Percentiles rank a stretch among this genome's conserved stretches.
phyloP scores from a whole-genome alignment of 352 stramenopile genomes.

The Globisporangium spiculum region DNA sequence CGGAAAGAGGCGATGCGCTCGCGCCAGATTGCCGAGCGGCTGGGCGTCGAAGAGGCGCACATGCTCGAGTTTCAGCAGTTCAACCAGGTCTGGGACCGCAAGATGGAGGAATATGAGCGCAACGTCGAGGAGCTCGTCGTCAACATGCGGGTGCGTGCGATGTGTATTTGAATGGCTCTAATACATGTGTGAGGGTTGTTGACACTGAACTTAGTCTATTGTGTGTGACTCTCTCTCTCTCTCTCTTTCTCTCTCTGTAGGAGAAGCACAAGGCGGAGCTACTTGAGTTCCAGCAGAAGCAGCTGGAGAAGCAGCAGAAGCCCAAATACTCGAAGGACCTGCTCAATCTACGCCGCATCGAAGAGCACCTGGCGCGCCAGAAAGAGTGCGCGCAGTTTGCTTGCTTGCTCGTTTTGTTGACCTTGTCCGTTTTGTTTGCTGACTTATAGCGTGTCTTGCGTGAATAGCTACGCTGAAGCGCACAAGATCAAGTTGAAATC shows the following conservation, averaged over 20 bases:
- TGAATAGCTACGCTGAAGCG: slow-evolving; percentile 87
- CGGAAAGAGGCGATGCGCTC: slow-evolving; percentile 94
- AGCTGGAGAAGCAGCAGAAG: slow-evolving; percentile 90
- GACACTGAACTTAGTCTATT: not conserved
- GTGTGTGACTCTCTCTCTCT: slow-evolving; percentile 21
- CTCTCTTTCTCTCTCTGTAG: slow-evolving; percentile 20
- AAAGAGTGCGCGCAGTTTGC: slow-evolving; percentile 57
- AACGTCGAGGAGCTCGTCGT: slow-evolving; percentile 90
- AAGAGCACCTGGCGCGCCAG: slow-evolving; percentile 90
- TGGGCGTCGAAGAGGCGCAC: slow-evolving; percentile 96
- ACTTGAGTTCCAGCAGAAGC: slow-evolving; percentile 91
- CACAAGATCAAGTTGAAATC: slow-evolving; percentile 97
- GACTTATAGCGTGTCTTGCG: not conserved
- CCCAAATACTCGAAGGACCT: slow-evolving; percentile 95
- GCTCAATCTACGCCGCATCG: slow-evolving; percentile 91
- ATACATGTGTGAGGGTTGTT: not conserved
- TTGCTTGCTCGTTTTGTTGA: not conserved
- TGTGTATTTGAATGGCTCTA: not conserved
- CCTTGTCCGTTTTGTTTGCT: not conserved
- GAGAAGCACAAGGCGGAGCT: slow-evolving; percentile 86
- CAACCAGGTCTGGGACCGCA: slow-evolving; percentile 95
- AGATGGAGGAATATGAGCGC: slow-evolving; percentile 94
- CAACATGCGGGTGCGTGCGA: slow-evolving; percentile 71
- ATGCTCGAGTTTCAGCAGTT: slow-evolving; percentile 98
- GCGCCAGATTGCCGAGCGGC: slow-evolving; percentile 91